Evolutionary conservation across 1,284 basidiomycete species (phyloP).

Genomic region (Leccinum insolens): DNA sequence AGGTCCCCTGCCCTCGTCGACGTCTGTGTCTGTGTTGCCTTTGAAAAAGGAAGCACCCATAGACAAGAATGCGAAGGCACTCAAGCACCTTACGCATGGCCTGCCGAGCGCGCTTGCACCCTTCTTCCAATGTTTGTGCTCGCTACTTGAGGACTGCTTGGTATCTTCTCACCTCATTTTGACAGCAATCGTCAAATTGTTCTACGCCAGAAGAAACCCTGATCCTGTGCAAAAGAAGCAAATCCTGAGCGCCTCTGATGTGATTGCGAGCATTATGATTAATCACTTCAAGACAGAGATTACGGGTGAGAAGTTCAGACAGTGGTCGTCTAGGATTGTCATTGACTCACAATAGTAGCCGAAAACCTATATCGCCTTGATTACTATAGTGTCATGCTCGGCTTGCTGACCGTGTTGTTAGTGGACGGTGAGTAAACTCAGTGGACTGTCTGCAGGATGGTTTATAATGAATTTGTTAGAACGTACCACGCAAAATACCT

Average conservation of each 20-base stretch:
- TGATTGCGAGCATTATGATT: constrained; percentile 75
- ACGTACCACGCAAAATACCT: constrained; percentile 68
- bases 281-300: constrained; percentile 67
- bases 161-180: constrained; percentile 11
- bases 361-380: constrained; percentile 57
- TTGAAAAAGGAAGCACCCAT: constrained; percentile 48
- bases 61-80: constrained; percentile 72
- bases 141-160: neutral
- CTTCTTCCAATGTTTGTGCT: constrained; percentile 82
- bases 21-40: constrained; percentile 29
- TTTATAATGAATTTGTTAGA: constrained; percentile 47
- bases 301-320: constrained; percentile 46
- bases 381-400: constrained; percentile 80
- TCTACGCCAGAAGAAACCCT: constrained; percentile 79
- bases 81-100: constrained; percentile 82
- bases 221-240: constrained; percentile 83
- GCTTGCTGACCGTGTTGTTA: constrained; percentile 72
- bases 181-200: constrained; percentile 84
- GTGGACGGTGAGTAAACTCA: constrained; percentile 72
- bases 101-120: constrained; percentile 80
- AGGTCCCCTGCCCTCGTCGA: constrained; percentile 22
- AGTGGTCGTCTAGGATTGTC: neutral
- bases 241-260: constrained; percentile 68
- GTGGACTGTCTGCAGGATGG: neutral
- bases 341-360: constrained; percentile 38